phyloP scores from a whole-genome alignment of 2,329 filamentous ascomycete species.

The Sporothrix humicola region DNA sequence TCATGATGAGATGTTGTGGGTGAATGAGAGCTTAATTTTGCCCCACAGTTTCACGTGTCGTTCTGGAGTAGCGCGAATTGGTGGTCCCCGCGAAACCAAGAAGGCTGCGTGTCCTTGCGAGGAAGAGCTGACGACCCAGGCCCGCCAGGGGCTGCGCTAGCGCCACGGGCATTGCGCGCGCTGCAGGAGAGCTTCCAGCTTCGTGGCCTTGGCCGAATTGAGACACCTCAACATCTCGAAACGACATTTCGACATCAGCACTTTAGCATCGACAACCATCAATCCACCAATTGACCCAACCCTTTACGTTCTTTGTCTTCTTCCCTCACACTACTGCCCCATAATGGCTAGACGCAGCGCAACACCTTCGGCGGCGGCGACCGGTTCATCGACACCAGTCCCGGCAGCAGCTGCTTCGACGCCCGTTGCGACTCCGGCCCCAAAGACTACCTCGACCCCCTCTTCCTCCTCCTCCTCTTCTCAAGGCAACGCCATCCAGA shows the following conservation, averaged over 20 bases:
- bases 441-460: background rate
- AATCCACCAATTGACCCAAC: background rate
- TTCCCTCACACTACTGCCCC: background rate
- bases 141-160: slow-evolving; percentile 21
- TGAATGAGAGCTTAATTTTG: background rate
- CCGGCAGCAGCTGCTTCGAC: background rate
- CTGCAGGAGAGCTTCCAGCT: slow-evolving; percentile 21
- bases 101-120: slow-evolving; percentile 39
- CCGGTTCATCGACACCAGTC: slow-evolving; percentile 8
- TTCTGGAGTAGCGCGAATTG: background rate
- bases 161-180: background rate
- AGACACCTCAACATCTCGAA: background rate
- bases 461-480: background rate
- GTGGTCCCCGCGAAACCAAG: slow-evolving; percentile 22
- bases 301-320: background rate
- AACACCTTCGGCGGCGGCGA: slow-evolving; percentile 28
- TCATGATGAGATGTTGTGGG: background rate
- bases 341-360: slow-evolving; percentile 33
- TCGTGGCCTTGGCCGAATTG: slow-evolving; percentile 26
- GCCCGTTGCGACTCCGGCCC: background rate
- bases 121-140: slow-evolving; percentile 20
- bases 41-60: slow-evolving; percentile 32
- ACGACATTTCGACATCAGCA: background rate
- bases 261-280: slow-evolving; percentile 1
- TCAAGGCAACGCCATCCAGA: slow-evolving; percentile 44